A percentile compares a stretch with the other conserved stretches of the same genome.
These are phyloP conservation scores for Annulohypoxylon maeteangense DNA, from an alignment of 495 filamentous ascomycete genomes.

Conservation along the genomic window DNA sequence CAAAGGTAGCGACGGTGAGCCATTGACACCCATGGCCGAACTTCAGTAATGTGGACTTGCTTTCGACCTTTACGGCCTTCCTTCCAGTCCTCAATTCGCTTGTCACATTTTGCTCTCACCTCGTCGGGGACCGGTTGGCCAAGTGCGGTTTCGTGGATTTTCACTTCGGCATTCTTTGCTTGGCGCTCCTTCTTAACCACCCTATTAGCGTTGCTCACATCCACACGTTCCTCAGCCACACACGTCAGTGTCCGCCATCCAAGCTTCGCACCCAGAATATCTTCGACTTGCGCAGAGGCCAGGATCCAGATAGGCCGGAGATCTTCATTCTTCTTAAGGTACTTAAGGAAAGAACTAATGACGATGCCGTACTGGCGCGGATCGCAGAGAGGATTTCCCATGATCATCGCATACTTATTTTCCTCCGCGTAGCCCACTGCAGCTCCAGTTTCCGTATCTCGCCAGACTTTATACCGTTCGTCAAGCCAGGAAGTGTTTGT, in stretches of 20 bases:
- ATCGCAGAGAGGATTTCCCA: constrained; percentile 85
- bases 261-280: constrained; percentile 76
- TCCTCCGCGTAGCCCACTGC: constrained; percentile 81
- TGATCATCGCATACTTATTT: constrained; percentile 77
- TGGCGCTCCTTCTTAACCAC: constrained; percentile 69
- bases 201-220: constrained; percentile 75
- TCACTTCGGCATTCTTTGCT: constrained; percentile 80
- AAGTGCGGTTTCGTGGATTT: constrained; percentile 71
- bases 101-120: constrained; percentile 70
- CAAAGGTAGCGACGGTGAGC: constrained; percentile 85
- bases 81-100: constrained; percentile 81
- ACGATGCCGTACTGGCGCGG: constrained; percentile 73
- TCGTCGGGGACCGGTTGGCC: constrained; percentile 71
- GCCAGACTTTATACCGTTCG: constrained; percentile 83
- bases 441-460: constrained; percentile 77
- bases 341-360: constrained; percentile 75
- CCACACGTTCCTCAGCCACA: constrained; percentile 83
- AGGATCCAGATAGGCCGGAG: constrained; percentile 87
- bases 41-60: constrained; percentile 86
- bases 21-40: constrained; percentile 81
- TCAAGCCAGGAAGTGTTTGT: constrained; percentile 90
- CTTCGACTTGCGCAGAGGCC: constrained; percentile 73
- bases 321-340: constrained; percentile 73
- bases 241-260: constrained; percentile 87
- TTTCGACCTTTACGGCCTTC: constrained; percentile 75